Conservation (phyloP, 1,284 basidiomycete species). For the Ceraceosorus guamensis region DNA sequence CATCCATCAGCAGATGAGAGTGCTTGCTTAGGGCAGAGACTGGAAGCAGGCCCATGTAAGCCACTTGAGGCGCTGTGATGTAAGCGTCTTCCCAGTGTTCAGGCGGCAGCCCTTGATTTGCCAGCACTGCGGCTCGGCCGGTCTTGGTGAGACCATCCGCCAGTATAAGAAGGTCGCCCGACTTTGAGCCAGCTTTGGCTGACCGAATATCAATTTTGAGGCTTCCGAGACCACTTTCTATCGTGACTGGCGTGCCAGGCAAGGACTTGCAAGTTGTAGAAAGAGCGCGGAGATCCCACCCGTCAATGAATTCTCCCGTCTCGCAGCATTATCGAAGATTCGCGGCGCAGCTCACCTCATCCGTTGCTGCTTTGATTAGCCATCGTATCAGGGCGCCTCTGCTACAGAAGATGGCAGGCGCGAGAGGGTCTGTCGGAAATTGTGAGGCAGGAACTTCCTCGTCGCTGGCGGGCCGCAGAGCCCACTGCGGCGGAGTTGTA, state of each 20-base stretch:
- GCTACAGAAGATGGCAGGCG: neutral
- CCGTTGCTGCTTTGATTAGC: too few relatives aligned
- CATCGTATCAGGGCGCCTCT: neutral
- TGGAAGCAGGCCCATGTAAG: neutral
- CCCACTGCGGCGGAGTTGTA: too few relatives aligned
- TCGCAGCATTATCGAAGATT: too few relatives aligned
- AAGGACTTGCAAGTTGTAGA: too few relatives aligned
- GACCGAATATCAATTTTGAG: neutral
- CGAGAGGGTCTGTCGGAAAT: neutral
- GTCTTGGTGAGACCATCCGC: neutral
- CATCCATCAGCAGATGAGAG: neutral
- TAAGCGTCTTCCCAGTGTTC: neutral
- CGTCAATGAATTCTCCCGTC: too few relatives aligned
- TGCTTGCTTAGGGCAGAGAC: neutral
- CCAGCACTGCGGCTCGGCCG: neutral
- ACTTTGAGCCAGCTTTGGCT: neutral
- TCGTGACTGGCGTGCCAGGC: too few relatives aligned
- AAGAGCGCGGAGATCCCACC: too few relatives aligned
- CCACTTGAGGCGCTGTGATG: neutral
- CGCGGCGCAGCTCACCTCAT: too few relatives aligned
- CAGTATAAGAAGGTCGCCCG: neutral
- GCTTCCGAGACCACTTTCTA: too few relatives aligned
- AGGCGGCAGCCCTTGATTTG: neutral
- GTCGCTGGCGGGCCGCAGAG: too few relatives aligned
- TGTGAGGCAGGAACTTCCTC: too few relatives aligned